These are phyloP conservation scores for Hericium rajendrae DNA, from an alignment of 768 basidiomycete species.

Conservation along the genomic window DNA sequence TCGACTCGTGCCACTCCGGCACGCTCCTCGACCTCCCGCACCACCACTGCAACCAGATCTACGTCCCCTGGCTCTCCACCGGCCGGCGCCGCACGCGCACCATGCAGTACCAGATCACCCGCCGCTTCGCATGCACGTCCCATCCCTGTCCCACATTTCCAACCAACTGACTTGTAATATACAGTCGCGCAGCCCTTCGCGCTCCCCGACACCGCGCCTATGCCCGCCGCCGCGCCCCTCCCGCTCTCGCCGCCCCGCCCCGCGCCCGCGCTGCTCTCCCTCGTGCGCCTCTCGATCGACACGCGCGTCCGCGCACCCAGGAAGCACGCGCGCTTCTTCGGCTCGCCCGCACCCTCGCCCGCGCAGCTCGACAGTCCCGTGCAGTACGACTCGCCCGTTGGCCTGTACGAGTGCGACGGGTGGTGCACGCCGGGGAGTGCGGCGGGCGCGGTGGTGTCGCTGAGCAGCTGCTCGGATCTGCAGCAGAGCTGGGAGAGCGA, in stretches of 20 bases:
- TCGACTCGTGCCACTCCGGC: slow-evolving; percentile 16
- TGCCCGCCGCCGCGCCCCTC: neutral
- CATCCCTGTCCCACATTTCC: too few relatives aligned
- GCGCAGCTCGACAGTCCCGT: too few relatives aligned
- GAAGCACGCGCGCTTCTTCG: neutral
- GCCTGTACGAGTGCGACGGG: too few relatives aligned
- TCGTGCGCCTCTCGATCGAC: neutral
- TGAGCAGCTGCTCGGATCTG: slow-evolving; percentile 17
- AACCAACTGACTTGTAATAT: too few relatives aligned
- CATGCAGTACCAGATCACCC: slow-evolving; percentile 6
- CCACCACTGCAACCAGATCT: slow-evolving; percentile 16
- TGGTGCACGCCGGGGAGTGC: too few relatives aligned
- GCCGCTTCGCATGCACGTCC: too few relatives aligned
- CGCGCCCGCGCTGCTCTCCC: neutral
- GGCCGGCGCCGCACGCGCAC: slow-evolving; percentile 15
- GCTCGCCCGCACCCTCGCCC: neutral
- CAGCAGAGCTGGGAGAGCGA: slow-evolving; percentile 16
- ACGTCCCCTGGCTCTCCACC: slow-evolving; percentile 17
- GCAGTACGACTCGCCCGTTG: too few relatives aligned
- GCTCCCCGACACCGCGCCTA: neutral
- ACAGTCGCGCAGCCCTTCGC: neutral
- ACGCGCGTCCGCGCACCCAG: neutral
- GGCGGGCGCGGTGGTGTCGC: slow-evolving; percentile 4
- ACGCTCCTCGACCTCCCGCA: slow-evolving; percentile 19
- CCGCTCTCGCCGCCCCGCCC: neutral